Base-by-base conservation (phyloP, 148 eudicot species). In the Arbutus unedo region DNA sequence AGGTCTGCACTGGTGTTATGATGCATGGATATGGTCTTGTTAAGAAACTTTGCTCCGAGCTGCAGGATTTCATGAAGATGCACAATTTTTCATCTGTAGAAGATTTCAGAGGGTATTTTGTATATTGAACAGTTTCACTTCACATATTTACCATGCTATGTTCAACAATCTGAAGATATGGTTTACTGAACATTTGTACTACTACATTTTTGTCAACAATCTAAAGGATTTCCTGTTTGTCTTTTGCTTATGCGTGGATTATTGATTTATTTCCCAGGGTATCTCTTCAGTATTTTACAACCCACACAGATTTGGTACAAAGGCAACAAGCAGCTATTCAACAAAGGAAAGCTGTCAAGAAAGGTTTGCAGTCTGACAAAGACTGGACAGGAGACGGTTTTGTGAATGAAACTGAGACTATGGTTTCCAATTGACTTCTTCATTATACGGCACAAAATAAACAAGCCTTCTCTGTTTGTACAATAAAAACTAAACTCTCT, bases 351-450 rank as follows among this genome's bases (percentile, higher is more conserved):
- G 98, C 97, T 31, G 71, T 83, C 71, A 92, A 83, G 85, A 93
- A 93, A 90, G 99, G 99, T 44, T 85, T 96, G 84, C 88, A 89
- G 44, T 96, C 99, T 25, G 99, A 96, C 82, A 96, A 93, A 81
- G 99, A 96, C 89, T 96, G 99, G 99, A 96, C 99, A 3, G 99
- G 99, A 45, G 99, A 96, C 72, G 99, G 99, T 67, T 96, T 96
- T 89, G 99, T 96, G 44, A 90, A 90, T 82, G 99, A 96, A 85
- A 87, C 90, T 49, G 99, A 96, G 84, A 96, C 95, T 85, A 96
- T 96, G 99, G 98, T 94, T 45, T 96, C 99, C 50, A 96, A 96
- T 84, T 96, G 85, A 92, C 47, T 45, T 16, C 23, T 41, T 81
- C 60, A 75, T 47, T 80, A 23, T 10, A 21, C 11, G 31, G 59